Evolutionary conservation across 768 basidiomycete species (phyloP).

Genomic region (Phylloporus sp.): DNA sequence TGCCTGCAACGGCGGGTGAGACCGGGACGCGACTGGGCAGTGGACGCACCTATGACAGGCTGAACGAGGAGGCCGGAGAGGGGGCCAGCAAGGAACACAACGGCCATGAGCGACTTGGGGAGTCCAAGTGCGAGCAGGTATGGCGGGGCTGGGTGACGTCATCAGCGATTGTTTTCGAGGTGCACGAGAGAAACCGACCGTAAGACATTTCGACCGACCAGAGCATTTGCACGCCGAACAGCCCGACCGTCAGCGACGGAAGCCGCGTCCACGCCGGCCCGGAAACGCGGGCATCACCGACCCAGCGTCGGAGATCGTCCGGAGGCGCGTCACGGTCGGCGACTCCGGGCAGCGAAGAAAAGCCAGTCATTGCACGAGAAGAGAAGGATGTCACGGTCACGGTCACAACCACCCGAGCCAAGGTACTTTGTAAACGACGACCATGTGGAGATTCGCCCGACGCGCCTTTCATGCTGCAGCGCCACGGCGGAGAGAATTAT

Average conservation of each 20-base stretch:
- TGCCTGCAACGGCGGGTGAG: constrained; percentile 28
- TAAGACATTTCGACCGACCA: constrained; percentile 97
- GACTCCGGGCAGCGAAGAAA: constrained; percentile 42
- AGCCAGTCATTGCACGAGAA: constrained; percentile 43
- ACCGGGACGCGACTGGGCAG: neutral
- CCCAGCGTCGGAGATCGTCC: constrained; percentile 35
- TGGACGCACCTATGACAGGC: constrained; percentile 67
- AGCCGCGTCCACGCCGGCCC: constrained; percentile 67
- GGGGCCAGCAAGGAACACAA: constrained; percentile 91
- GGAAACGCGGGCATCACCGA: constrained; percentile 52
- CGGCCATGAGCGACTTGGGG: constrained; percentile 79
- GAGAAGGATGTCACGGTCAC: neutral
- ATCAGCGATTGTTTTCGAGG: neutral
- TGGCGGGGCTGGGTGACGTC: constrained; percentile 53
- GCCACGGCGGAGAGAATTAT: constrained; percentile 28
- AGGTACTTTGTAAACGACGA: neutral
- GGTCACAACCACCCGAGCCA: too few relatives aligned
- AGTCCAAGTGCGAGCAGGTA: constrained; percentile 88
- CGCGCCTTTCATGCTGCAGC: constrained; percentile 18
- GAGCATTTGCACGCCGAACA: constrained; percentile 81
- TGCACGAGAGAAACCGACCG: constrained; percentile 37
- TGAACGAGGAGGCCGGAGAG: constrained; percentile 88
- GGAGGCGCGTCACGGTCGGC: constrained; percentile 43
- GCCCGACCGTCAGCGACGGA: constrained; percentile 68
- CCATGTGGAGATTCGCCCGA: neutral